phyloP scores from a whole-genome alignment of 495 filamentous ascomycete species.

The Neurospora sp. region DNA sequence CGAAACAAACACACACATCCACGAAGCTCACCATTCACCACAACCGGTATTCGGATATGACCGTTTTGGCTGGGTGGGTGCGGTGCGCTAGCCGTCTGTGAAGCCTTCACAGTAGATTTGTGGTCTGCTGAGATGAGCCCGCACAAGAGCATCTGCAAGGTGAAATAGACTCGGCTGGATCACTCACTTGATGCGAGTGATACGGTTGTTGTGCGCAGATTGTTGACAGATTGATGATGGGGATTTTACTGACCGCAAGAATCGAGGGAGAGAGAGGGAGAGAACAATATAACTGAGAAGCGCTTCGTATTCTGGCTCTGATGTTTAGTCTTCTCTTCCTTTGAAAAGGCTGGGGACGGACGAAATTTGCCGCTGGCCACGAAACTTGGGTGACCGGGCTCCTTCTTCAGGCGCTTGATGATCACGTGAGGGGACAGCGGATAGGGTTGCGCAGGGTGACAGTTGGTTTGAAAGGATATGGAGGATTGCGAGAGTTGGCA shows the following conservation, averaged over 20 bases:
- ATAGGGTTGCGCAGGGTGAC: not conserved
- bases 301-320: not conserved
- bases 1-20: not conserved
- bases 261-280: not conserved
- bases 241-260: not conserved
- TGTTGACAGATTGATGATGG: not conserved
- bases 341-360: not conserved
- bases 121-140: not conserved
- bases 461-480: not conserved
- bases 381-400: not conserved
- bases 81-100: not conserved
- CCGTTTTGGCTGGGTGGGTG: not conserved
- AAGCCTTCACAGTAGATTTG: not conserved
- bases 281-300: not conserved
- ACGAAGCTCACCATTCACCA: not conserved
- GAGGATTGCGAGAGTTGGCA: not conserved
- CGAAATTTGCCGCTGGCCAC: not conserved
- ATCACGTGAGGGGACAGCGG: not conserved
- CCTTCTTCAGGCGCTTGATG: not conserved
- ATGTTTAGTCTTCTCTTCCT: not conserved
- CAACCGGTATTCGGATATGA: not conserved
- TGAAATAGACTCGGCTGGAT: not conserved
- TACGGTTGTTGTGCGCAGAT: not conserved
- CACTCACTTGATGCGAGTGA: not conserved
- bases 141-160: not conserved